Conservation (phyloP, 305 asterid genomes). For the Solanum aculeatissimum region DNA sequence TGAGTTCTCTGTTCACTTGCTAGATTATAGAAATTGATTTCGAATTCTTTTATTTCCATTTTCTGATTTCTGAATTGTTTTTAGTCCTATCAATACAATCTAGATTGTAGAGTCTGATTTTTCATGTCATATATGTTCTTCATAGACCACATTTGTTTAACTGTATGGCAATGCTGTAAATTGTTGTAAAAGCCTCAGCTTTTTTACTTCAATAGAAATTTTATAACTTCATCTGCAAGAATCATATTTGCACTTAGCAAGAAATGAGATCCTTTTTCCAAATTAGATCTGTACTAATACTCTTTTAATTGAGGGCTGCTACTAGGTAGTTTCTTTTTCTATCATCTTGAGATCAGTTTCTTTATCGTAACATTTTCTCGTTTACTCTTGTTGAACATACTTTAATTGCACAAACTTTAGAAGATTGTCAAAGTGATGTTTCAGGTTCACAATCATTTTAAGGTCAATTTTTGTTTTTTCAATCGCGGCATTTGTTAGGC, state of each 20-base stretch:
- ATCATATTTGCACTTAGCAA: background rate
- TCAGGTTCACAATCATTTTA: background rate
- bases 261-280: background rate
- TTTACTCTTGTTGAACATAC: background rate
- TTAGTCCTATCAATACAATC: background rate
- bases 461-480: background rate
- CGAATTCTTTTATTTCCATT: background rate
- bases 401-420: background rate
- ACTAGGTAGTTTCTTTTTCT: background rate
- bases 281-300: background rate
- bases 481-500: background rate
- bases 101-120: background rate
- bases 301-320: background rate
- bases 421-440: background rate
- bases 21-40: background rate
- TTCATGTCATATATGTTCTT: background rate
- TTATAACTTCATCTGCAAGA: background rate
- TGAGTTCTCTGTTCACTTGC: slow-evolving; percentile 22
- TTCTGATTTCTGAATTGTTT: background rate
- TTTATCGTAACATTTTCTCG: background rate
- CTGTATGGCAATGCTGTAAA: background rate
- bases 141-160: background rate
- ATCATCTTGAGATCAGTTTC: background rate
- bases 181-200: background rate
- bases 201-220: background rate